Conservation (phyloP, 495 filamentous ascomycete genomes). For the Entonaema liquescens region DNA sequence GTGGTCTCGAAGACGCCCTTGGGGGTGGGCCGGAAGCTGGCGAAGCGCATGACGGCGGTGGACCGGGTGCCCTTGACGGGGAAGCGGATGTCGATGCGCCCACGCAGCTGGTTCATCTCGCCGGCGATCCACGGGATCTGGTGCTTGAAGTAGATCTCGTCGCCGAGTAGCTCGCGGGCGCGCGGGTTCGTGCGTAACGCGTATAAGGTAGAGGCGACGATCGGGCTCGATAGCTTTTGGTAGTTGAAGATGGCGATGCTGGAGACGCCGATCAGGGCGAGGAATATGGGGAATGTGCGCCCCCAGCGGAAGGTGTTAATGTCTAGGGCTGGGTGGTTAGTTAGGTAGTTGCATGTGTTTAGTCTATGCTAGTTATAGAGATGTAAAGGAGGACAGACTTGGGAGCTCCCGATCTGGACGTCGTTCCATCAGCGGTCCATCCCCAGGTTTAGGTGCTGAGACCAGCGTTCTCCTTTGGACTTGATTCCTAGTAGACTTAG, state of each 20-base stretch:
- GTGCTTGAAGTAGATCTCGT: slow-evolving; percentile 90
- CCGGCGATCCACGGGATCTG: slow-evolving; percentile 94
- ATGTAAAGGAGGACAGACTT: slow-evolving; percentile 45
- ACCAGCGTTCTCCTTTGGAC: slow-evolving; percentile 50
- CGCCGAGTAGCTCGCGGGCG: slow-evolving; percentile 80
- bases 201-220: slow-evolving; percentile 88
- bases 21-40: slow-evolving; percentile 74
- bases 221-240: slow-evolving; percentile 84
- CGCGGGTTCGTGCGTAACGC: slow-evolving; percentile 80
- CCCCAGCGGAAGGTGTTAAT: slow-evolving; percentile 54
- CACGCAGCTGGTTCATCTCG: slow-evolving; percentile 92
- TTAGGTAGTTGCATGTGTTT: background rate
- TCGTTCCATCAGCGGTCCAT: slow-evolving; percentile 80
- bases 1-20: slow-evolving; percentile 78
- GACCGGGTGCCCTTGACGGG: slow-evolving; percentile 83
- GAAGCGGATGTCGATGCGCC: slow-evolving; percentile 86
- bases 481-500: slow-evolving; percentile 20
- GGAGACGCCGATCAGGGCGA: slow-evolving; percentile 66
- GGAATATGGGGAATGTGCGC: slow-evolving; percentile 64
- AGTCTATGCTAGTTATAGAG: background rate
- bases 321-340: slow-evolving; percentile 24
- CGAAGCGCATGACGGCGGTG: slow-evolving; percentile 81
- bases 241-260: slow-evolving; percentile 96
- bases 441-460: slow-evolving; percentile 59
- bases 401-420: slow-evolving; percentile 84